Percentiles rank a stretch among this genome's conserved stretches.
phyloP scores from a whole-genome alignment of 345 rosid genomes.

The Salix brachista region DNA sequence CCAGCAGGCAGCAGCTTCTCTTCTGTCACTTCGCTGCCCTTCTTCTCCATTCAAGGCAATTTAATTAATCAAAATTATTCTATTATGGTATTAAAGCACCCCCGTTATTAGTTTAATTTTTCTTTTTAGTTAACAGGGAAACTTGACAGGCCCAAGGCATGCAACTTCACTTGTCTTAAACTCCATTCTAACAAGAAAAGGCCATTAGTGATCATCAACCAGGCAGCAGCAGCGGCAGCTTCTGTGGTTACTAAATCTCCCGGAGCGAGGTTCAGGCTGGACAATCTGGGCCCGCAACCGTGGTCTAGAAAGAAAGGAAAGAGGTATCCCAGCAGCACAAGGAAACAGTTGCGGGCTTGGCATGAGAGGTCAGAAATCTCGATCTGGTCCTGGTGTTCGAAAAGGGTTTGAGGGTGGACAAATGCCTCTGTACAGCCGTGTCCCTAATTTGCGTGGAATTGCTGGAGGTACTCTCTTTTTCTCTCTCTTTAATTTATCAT shows the following conservation, averaged over 20 bases:
- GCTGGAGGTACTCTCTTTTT: slow-evolving; percentile 64
- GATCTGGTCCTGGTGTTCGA: slow-evolving; percentile 85
- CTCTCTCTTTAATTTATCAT: not conserved
- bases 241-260: slow-evolving; percentile 11
- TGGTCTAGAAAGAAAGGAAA: slow-evolving; percentile 89
- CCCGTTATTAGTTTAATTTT: not conserved
- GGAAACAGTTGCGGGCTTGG: slow-evolving; percentile 94
- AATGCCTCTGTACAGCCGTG: slow-evolving; percentile 85
- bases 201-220: slow-evolving; percentile 32
- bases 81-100: not conserved
- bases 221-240: slow-evolving; percentile 22
- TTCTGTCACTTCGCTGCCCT: not conserved
- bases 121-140: slow-evolving; percentile 1
- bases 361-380: slow-evolving; percentile 97
- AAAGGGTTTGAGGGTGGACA: slow-evolving; percentile 96
- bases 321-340: slow-evolving; percentile 88
- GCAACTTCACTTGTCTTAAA: slow-evolving; percentile 1
- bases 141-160: not conserved
- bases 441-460: slow-evolving; percentile 87
- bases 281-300: slow-evolving; percentile 82
- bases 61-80: not conserved
- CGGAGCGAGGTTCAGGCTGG: slow-evolving; percentile 54
- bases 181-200: not conserved
- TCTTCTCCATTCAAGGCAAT: slow-evolving; percentile 13
- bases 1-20: slow-evolving; percentile 12